A percentile compares a stretch with the other conserved stretches of the same genome.
These are phyloP conservation scores for Dalbergia cultrata DNA, from an alignment of 306 rosid genomes.

Conservation along the genomic window DNA sequence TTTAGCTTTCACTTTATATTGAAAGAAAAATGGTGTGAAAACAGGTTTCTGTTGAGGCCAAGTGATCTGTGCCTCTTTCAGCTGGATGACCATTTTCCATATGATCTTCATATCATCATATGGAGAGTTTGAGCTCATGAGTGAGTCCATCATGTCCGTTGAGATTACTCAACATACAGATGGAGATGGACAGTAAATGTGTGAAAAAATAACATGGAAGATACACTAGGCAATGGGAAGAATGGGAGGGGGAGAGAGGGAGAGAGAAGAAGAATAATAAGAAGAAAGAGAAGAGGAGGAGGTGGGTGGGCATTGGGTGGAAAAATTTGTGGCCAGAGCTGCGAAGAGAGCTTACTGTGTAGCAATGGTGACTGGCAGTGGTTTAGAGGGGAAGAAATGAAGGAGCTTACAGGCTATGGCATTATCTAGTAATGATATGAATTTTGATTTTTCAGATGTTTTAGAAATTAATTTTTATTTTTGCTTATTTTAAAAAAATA, in stretches of 20 bases:
- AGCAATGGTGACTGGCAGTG: slow-evolving; percentile 8
- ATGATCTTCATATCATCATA: too few relatives aligned
- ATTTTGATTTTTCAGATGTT: not conserved
- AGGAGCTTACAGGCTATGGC: not conserved
- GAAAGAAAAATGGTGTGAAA: not conserved
- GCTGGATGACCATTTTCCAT: not conserved
- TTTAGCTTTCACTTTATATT: slow-evolving; percentile 32
- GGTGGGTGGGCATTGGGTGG: not conserved
- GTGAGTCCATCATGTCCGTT: slow-evolving; percentile 1
- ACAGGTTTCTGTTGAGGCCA: not conserved
- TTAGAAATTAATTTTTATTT: slow-evolving; percentile 10
- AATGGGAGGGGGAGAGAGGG: not conserved
- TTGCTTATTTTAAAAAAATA: not conserved
- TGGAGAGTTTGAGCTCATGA: not conserved
- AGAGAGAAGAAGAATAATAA: not conserved
- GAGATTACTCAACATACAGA: not conserved
- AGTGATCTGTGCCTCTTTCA: not conserved
- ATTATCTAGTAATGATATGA: slow-evolving; percentile 7
- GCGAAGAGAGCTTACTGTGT: not conserved
- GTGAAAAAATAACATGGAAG: too few relatives aligned
- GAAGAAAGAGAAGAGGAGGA: not conserved
- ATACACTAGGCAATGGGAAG: too few relatives aligned
- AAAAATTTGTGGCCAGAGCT: not conserved
- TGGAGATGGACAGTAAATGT: not conserved
- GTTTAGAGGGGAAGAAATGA: slow-evolving; percentile 18